Evolutionary conservation across 2,329 filamentous ascomycete species (phyloP).

Genomic region (Cryphonectria parasitica): DNA sequence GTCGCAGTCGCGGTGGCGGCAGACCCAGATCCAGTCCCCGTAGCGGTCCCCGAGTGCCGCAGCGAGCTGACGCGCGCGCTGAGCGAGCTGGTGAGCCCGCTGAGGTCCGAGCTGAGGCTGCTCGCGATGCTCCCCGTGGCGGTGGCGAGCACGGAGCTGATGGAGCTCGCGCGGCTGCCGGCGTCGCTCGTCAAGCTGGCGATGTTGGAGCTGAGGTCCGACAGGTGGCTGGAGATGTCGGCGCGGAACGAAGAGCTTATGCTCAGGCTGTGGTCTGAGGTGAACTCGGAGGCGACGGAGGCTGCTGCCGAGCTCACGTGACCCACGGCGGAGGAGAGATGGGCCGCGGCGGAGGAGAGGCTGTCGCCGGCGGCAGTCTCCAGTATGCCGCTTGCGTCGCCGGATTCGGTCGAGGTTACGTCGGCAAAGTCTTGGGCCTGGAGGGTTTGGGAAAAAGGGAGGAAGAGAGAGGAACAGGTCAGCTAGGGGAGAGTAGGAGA

Average conservation of each 20-base stretch:
- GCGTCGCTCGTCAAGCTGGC: constrained; percentile 32
- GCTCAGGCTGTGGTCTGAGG: constrained; percentile 10
- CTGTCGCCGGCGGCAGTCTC: constrained; percentile 22
- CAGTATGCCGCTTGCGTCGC: constrained; percentile 22
- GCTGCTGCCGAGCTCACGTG: constrained; percentile 30
- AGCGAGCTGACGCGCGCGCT: constrained; percentile 16
- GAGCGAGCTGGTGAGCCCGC: constrained; percentile 29
- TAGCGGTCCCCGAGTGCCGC: constrained; percentile 11
- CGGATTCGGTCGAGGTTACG: constrained; percentile 4
- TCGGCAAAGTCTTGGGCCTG: constrained; percentile 32
- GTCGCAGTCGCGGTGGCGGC: constrained; percentile 27
- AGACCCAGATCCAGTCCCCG: background rate
- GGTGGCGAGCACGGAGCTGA: constrained; percentile 37
- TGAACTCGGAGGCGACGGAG: constrained; percentile 27
- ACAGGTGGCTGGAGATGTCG: constrained; percentile 32
- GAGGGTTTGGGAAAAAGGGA: background rate
- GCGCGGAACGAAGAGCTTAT: background rate
- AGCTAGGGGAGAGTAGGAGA: background rate
- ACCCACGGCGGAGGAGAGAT: constrained; percentile 33
- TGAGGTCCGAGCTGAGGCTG: constrained; percentile 28
- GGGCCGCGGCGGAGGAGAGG: constrained; percentile 13
- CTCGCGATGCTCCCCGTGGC: constrained; percentile 35
- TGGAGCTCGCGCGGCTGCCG: constrained; percentile 29
- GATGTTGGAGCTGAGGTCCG: constrained; percentile 34
- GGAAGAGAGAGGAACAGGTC: too few species aligned